Evolutionary conservation across 371 early-diverging fungal genomes (phyloP).

Genomic region (Paraphysoderma sedebokerense): DNA sequence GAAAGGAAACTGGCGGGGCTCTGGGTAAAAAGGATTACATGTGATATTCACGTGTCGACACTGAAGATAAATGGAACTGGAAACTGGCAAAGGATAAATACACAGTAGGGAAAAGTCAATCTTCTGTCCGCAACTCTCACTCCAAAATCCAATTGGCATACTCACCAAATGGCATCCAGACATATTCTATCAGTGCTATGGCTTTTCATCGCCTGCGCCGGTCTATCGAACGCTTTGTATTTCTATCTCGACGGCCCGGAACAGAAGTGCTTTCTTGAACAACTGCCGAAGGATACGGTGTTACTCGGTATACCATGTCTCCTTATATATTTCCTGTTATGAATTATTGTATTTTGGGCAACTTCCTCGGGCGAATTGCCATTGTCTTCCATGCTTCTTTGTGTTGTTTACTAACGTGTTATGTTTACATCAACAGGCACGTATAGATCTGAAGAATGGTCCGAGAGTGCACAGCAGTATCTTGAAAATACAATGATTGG

Average conservation of each 20-base stretch:
- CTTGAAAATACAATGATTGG: conserved; percentile 41
- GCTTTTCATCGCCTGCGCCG: neutral
- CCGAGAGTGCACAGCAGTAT: conserved; percentile 39
- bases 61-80: too few species aligned
- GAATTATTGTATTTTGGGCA: conserved; percentile 24
- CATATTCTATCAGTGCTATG: too few species aligned
- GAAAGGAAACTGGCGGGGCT: too few species aligned
- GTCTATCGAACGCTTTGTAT: conserved; percentile 40
- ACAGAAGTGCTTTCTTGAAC: conserved; percentile 85
- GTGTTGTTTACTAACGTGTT: neutral
- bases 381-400: neutral
- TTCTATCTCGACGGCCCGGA: conserved; percentile 79
- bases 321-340: too few species aligned
- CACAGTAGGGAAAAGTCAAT: too few species aligned
- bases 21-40: too few species aligned
- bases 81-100: too few species aligned
- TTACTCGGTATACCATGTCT: too few species aligned
- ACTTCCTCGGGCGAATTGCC: neutral
- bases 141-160: too few species aligned
- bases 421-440: conserved; percentile 32
- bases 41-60: too few species aligned
- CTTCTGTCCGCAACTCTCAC: too few species aligned
- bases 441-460: conserved; percentile 66
- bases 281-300: conserved; percentile 75
- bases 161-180: too few species aligned